Conservation (phyloP, 2,329 filamentous ascomycete genomes). For the Monilinia fructicola region DNA sequence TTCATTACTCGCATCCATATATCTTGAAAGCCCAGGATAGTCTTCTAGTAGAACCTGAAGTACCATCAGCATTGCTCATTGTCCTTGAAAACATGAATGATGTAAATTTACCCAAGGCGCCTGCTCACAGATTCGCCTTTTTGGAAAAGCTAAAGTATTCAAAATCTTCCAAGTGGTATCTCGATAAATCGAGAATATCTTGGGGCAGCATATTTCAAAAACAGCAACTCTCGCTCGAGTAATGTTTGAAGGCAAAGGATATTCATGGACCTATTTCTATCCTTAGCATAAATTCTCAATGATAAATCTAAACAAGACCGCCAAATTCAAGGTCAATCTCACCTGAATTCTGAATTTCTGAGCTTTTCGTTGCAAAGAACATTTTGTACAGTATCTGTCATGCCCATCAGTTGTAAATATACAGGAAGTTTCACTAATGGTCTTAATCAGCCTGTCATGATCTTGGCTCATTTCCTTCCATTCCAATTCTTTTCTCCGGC, state of each 20-base stretch:
- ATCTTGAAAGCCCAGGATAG: conserved; percentile 2
- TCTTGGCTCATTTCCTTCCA: not conserved
- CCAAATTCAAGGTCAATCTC: not conserved
- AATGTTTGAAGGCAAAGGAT: not conserved
- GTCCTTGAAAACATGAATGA: too few relatives aligned
- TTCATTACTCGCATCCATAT: not conserved
- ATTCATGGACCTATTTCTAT: not conserved
- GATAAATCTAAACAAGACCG: too few relatives aligned
- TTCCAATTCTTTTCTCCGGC: not conserved
- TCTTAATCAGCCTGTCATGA: not conserved
- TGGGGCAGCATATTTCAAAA: not conserved
- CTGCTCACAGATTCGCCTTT: not conserved
- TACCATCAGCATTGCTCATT: not conserved
- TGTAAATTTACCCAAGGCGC: not conserved
- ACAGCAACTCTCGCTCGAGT: not conserved
- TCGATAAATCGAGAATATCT: not conserved
- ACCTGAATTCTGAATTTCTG: not conserved
- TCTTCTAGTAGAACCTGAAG: conserved; percentile 2
- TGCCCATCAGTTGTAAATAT: too few relatives aligned
- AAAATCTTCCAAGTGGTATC: not conserved
- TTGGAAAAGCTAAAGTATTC: not conserved
- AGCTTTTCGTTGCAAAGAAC: not conserved
- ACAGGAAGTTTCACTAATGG: too few relatives aligned
- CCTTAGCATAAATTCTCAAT: not conserved
- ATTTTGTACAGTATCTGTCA: not conserved